Evolutionary conservation across 805 yeast species (phyloP).

Genomic region (Diddensiella caesifluorescens): DNA sequence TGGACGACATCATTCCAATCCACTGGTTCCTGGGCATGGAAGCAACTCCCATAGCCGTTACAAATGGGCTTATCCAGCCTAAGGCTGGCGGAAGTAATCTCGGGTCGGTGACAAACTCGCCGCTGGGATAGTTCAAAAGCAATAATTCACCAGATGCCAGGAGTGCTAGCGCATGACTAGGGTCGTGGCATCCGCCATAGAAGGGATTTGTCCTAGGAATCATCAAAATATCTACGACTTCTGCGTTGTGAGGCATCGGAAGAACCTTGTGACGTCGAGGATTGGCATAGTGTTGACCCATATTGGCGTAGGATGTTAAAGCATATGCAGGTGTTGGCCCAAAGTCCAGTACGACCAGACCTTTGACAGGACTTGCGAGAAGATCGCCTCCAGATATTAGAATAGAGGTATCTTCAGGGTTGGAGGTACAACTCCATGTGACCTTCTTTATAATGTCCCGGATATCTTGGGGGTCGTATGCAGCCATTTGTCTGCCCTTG

Average conservation of each 20-base stretch:
- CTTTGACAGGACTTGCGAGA: conserved; percentile 37
- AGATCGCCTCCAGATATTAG: conserved; percentile 66
- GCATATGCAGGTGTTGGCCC: conserved; percentile 73
- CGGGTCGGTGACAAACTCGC: conserved; percentile 47
- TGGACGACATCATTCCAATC: conserved; percentile 68
- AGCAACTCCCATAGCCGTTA: conserved; percentile 50
- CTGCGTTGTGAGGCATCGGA: conserved; percentile 44
- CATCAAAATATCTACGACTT: conserved; percentile 43
- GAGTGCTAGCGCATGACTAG: conserved; percentile 54
- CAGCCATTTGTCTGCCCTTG: conserved; percentile 12
- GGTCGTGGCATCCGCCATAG: conserved; percentile 76
- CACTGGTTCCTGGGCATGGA: conserved; percentile 62
- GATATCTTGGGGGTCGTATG: conserved; percentile 28
- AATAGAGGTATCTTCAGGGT: conserved; percentile 75
- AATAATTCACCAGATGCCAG: conserved; percentile 62
- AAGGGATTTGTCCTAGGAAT: conserved; percentile 62
- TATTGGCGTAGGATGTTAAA: conserved; percentile 75
- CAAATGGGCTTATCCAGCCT: conserved; percentile 71
- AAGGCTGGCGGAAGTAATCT: conserved; percentile 74
- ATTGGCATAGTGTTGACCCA: conserved; percentile 67
- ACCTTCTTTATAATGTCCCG: conserved; percentile 43
- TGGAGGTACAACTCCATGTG: conserved; percentile 72
- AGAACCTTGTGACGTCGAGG: conserved; percentile 52
- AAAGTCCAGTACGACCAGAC: conserved; percentile 58
- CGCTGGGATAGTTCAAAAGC: conserved; percentile 53